Conservation (phyloP, 2,329 filamentous ascomycete genomes). For the Thelonectria blattea region DNA sequence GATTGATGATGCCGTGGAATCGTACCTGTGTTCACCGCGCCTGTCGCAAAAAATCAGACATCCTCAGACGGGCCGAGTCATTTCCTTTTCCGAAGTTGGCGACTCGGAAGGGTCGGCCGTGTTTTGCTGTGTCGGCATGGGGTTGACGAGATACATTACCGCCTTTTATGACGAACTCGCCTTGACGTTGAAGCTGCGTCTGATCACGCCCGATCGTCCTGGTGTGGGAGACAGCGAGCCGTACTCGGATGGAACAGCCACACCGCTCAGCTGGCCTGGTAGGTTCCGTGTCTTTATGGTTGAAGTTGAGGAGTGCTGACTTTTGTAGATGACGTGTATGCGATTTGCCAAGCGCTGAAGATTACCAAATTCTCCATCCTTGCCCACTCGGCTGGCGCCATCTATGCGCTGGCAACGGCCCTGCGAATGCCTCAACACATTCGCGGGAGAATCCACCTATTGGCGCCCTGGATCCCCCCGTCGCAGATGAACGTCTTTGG, state of each 20-base stretch:
- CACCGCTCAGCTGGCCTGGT: conserved; percentile 94
- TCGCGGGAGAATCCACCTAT: conserved; percentile 87
- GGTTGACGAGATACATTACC: conserved; percentile 91
- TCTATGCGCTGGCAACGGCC: conserved; percentile 94
- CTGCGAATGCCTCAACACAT: conserved; percentile 96
- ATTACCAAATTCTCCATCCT: conserved; percentile 97
- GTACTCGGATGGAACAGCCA: conserved; percentile 81
- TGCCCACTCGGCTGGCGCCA: conserved; percentile 95
- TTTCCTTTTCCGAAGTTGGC: conserved; percentile 96
- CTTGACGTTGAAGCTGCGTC: conserved; percentile 80
- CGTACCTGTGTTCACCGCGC: conserved; percentile 81
- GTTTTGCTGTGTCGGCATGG: conserved; percentile 98
- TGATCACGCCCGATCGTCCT: conserved; percentile 93
- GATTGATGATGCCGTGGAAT: conserved; percentile 84
- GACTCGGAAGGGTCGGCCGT: conserved; percentile 90
- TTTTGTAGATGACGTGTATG: conserved; percentile 75
- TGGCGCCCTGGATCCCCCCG: conserved; percentile 96
- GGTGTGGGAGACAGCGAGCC: conserved; percentile 92
- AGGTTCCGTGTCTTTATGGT: conserved; percentile 44
- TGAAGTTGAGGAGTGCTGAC: conserved; percentile 35
- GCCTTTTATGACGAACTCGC: conserved; percentile 98
- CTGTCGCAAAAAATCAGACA: conserved; percentile 88
- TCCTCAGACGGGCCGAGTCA: conserved; percentile 82
- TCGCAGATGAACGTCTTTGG: conserved; percentile 87
- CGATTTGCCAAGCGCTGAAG: conserved; percentile 89